phyloP scores from a whole-genome alignment of 306 rosid species.

The Aeschynomene evenia region DNA sequence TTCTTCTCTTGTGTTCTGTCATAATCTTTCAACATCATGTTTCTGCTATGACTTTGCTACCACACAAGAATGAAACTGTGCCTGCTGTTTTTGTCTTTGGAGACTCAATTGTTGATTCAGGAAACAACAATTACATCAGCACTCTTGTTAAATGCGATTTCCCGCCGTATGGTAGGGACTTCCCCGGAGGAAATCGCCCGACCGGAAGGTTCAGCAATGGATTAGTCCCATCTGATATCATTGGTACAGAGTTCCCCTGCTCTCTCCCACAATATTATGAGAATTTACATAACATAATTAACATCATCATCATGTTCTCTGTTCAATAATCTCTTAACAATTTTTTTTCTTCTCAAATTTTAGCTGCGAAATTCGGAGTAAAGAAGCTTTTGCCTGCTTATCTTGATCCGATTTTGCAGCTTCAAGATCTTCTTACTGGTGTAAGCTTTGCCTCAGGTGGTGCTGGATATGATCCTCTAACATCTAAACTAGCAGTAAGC shows the following conservation, averaged over 20 bases:
- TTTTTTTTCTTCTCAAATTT: background rate
- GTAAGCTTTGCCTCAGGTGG: constrained; percentile 86
- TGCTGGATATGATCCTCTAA: constrained; percentile 79
- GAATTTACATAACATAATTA: background rate
- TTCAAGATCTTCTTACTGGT: constrained; percentile 67
- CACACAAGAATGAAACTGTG: constrained; percentile 43
- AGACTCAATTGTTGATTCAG: constrained; percentile 75
- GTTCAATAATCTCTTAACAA: background rate
- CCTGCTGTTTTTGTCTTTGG: constrained; percentile 73
- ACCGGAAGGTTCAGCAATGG: constrained; percentile 83
- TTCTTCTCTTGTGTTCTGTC: constrained; percentile 10
- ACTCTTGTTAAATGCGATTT: constrained; percentile 58
- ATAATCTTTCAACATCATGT: constrained; percentile 10
- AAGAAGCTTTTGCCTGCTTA: constrained; percentile 68
- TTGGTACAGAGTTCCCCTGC: constrained; percentile 38
- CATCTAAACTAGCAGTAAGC: constrained; percentile 53
- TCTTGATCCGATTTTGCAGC: constrained; percentile 54
- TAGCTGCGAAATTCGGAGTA: constrained; percentile 64
- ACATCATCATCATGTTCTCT: background rate
- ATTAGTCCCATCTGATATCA: constrained; percentile 51
- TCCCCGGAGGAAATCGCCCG: constrained; percentile 35
- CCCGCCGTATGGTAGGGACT: constrained; percentile 76
- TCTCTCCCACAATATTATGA: background rate
- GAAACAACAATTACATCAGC: constrained; percentile 60
- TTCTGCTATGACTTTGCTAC: constrained; percentile 22